A percentile compares a stretch with the other conserved stretches of the same genome.
Evolutionary conservation across 192 early-diverging fungal genomes (phyloP).

Genomic region (Umbelopsis sp.): DNA sequence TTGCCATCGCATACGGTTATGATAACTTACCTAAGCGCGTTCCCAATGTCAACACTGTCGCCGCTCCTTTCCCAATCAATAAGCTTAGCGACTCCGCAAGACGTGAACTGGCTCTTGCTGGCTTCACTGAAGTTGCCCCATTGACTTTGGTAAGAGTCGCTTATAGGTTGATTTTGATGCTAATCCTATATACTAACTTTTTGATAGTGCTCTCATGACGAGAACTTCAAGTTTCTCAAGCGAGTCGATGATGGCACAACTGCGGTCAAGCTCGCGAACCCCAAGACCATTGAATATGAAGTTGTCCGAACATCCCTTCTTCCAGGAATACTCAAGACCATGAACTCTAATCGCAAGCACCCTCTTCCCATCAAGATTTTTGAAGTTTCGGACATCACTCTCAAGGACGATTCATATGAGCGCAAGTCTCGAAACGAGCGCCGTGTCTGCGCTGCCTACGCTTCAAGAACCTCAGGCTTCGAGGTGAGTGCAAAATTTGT

Average conservation of each 20-base stretch:
- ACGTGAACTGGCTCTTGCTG: slow-evolving; percentile 83
- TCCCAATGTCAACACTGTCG: slow-evolving; percentile 83
- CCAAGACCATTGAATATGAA: slow-evolving; percentile 89
- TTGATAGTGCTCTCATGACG: slow-evolving; percentile 91
- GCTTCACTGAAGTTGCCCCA: slow-evolving; percentile 93
- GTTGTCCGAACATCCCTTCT: slow-evolving; percentile 92
- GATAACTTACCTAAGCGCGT: slow-evolving; percentile 87
- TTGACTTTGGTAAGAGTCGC: slow-evolving; percentile 76
- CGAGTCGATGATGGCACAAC: slow-evolving; percentile 75
- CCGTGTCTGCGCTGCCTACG: slow-evolving; percentile 84
- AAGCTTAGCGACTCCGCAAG: slow-evolving; percentile 89
- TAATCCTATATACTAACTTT: slow-evolving; percentile 6
- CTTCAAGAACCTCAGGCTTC: slow-evolving; percentile 81
- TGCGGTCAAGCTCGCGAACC: slow-evolving; percentile 89
- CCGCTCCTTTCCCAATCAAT: slow-evolving; percentile 87
- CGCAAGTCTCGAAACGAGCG: slow-evolving; percentile 88
- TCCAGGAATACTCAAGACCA: slow-evolving; percentile 92
- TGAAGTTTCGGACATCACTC: slow-evolving; percentile 93
- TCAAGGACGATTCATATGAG: slow-evolving; percentile 84
- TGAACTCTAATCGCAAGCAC: slow-evolving; percentile 84
- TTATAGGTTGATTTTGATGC: background rate
- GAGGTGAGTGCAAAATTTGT: slow-evolving; percentile 50
- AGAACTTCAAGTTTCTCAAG: slow-evolving; percentile 91
- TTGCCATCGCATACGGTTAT: slow-evolving; percentile 95
- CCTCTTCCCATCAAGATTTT: slow-evolving; percentile 93